Conservation (phyloP, 176 grass and related monocot genomes). For the Pontederia crassipes region DNA sequence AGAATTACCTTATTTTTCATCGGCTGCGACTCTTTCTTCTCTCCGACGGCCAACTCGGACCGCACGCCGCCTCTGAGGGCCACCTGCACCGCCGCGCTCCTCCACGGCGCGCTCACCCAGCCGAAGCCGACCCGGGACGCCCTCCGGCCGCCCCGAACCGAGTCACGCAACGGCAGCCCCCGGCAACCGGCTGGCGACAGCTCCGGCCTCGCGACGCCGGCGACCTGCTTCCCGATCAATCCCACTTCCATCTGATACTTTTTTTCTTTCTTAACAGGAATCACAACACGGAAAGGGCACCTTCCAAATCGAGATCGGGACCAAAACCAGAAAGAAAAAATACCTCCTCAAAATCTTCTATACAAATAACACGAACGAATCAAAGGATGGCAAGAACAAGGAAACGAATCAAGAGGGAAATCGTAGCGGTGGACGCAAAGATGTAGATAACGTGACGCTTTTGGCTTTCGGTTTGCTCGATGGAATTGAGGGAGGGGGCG, state of each 20-base stretch:
- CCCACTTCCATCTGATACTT: slow-evolving; percentile 21
- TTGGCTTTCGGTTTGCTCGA: too few relatives aligned
- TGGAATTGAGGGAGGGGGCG: too few relatives aligned
- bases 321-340: too few relatives aligned
- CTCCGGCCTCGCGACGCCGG: slow-evolving; percentile 8
- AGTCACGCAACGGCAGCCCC: neutral
- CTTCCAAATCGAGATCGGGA: too few relatives aligned
- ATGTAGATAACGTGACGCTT: too few relatives aligned
- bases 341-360: too few relatives aligned
- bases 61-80: neutral
- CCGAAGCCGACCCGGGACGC: slow-evolving; percentile 15
- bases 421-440: too few relatives aligned
- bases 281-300: too few relatives aligned
- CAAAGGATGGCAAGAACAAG: too few relatives aligned
- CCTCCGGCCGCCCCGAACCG: neutral
- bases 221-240: slow-evolving; percentile 15
- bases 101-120: neutral
- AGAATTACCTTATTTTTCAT: slow-evolving; percentile 2
- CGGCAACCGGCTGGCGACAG: slow-evolving; percentile 8
- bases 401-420: too few relatives aligned
- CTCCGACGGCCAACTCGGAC: slow-evolving; percentile 18
- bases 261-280: too few relatives aligned
- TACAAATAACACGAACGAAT: too few relatives aligned
- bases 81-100: slow-evolving; percentile 6
- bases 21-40: neutral